Percentiles rank a stretch among this genome's conserved stretches.
These are phyloP conservation scores for Eutrema yunnanense DNA, from an alignment of 345 rosid species.

Conservation along the genomic window DNA sequence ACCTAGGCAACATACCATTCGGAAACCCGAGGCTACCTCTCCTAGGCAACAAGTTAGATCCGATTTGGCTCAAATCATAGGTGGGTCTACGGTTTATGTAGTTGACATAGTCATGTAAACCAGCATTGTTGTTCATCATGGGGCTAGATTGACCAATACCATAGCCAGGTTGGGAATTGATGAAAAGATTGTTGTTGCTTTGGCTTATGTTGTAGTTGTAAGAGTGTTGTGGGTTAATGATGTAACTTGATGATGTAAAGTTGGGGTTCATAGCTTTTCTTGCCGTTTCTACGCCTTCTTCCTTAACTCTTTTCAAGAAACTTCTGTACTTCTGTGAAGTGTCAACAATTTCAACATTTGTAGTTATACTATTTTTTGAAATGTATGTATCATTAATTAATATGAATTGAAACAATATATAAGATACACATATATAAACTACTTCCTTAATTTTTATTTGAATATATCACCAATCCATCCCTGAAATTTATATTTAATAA, in stretches of 20 bases:
- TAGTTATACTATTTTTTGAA: neutral
- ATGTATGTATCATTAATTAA: neutral
- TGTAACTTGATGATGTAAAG: constrained; percentile 19
- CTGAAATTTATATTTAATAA: neutral
- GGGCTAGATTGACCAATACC: constrained; percentile 2
- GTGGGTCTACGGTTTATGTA: neutral
- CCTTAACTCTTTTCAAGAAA: constrained; percentile 31
- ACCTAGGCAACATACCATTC: neutral
- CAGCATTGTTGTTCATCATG: neutral
- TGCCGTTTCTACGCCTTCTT: neutral
- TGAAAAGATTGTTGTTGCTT: neutral
- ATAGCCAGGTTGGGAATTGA: neutral
- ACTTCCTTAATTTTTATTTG: neutral
- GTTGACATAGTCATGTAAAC: neutral
- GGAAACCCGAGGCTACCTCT: neutral
- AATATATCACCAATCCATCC: neutral
- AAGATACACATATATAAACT: neutral
- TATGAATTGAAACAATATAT: neutral
- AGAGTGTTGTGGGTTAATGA: neutral
- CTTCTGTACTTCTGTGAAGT: constrained; percentile 49
- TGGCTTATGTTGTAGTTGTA: neutral
- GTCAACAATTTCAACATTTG: neutral
- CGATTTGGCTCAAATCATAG: neutral
- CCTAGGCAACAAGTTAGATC: neutral
- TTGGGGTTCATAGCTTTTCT: constrained; percentile 8